Evolutionary conservation across 208 protist species (phyloP), one percentile per base, ranked within the genome.

Genomic region (Strigomonas culicis): DNA sequence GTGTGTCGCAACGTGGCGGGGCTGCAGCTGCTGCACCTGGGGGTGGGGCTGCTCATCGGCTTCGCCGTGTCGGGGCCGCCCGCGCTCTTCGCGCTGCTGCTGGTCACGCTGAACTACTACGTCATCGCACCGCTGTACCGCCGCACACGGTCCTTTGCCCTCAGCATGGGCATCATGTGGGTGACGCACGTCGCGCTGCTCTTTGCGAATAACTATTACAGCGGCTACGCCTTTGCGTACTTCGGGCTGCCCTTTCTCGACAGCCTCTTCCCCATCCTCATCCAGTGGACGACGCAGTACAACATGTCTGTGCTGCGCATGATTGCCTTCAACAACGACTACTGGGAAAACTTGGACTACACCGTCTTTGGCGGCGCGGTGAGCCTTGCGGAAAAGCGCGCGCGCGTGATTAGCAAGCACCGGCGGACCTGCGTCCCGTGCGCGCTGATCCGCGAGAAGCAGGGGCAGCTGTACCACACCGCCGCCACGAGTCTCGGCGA

Each of bases 301-400:
- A 95, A 92, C 70, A 75, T 96, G 50, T 74, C 64, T 4, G 36
- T 90, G 22, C 73, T 97, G 31, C 79, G 87, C 63, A 73, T 93
- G 59, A 90, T 97, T 59, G 84, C 87, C 4, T 84, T 82, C 62
- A 90, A 80, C 70, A 72, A 61, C 39, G 82, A 88, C 59, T 64
- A 63, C 36, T 82, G 75, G 68, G 79, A 85, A 47, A 64, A 77
- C 1, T 43, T 17, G 24, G 36, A 30, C n/a, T 25, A 34, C 39
- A 62, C n/a, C 24, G 8, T 13, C n/a, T 13, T 30, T 13, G 49
- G 24, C n/a, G 24, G 49, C 49, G 24, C n/a, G 15, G 19, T 21
- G 15, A 47, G 41, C 41, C 13, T 21, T 19, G 19, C 15, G 65
- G 4, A 60, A 57, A 27, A 41, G 17, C 57, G 68, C 11, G 27